Evolutionary conservation across 2,329 filamentous ascomycete genomes (phyloP).

Genomic region (Epichloe uncinata): DNA sequence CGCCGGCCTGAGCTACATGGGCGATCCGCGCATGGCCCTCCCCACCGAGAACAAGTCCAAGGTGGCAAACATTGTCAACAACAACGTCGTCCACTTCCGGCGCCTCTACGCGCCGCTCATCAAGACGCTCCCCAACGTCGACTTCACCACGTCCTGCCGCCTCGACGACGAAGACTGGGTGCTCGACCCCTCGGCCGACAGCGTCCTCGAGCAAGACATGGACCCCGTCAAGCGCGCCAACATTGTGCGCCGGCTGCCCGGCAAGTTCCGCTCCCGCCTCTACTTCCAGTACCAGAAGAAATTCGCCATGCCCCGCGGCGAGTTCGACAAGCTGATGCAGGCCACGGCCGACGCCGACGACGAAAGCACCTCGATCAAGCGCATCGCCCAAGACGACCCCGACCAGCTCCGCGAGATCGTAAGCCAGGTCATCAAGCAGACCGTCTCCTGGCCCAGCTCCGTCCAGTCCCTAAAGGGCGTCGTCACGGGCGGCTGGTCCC

Average conservation of each 20-base stretch:
- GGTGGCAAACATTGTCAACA: slow-evolving; percentile 82
- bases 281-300: slow-evolving; percentile 95
- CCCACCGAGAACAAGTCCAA: slow-evolving; percentile 86
- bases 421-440: slow-evolving; percentile 66
- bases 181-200: slow-evolving; percentile 38
- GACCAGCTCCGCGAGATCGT: slow-evolving; percentile 58
- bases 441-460: slow-evolving; percentile 84
- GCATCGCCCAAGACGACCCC: slow-evolving; percentile 60
- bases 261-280: slow-evolving; percentile 72
- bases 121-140: slow-evolving; percentile 77
- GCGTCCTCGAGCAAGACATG: slow-evolving; percentile 76
- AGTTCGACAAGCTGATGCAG: slow-evolving; percentile 77
- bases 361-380: slow-evolving; percentile 48
- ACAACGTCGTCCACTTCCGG: slow-evolving; percentile 86
- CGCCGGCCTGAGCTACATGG: slow-evolving; percentile 82
- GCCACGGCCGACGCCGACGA: slow-evolving; percentile 62
- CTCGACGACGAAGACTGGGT: slow-evolving; percentile 27
- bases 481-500: slow-evolving; percentile 60
- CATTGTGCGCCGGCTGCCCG: slow-evolving; percentile 87
- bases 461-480: slow-evolving; percentile 76
- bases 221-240: slow-evolving; percentile 81
- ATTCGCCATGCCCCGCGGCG: slow-evolving; percentile 62
- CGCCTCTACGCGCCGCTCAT: slow-evolving; percentile 83
- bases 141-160: slow-evolving; percentile 47
- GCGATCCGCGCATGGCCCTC: slow-evolving; percentile 89